Evolutionary conservation across 2,329 filamentous ascomycete genomes (phyloP).

Genomic region (Diaporthe vexans): DNA sequence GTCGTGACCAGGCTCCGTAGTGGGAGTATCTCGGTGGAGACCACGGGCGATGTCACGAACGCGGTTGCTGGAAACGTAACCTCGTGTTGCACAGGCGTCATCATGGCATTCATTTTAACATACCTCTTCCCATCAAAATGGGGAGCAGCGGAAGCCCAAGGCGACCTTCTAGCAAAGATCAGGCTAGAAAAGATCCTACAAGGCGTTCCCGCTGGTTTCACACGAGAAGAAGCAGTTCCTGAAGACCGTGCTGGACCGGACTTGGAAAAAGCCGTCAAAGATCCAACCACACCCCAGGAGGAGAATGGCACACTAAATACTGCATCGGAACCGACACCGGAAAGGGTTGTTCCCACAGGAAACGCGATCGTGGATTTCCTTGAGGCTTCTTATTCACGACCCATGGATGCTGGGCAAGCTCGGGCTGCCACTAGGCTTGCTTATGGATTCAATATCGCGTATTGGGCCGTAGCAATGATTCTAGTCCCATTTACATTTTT

Average conservation of each 20-base stretch:
- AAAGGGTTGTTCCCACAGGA: constrained; percentile 49
- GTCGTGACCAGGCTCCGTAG: constrained; percentile 52
- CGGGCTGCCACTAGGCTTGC: constrained; percentile 54
- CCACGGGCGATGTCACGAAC: constrained; percentile 54
- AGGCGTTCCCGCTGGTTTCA: constrained; percentile 42
- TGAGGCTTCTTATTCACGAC: constrained; percentile 55
- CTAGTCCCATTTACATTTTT: constrained; percentile 57
- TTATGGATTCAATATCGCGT: constrained; percentile 51
- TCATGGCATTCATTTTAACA: constrained; percentile 52
- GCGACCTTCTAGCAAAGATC: constrained; percentile 44
- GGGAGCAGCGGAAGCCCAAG: constrained; percentile 42
- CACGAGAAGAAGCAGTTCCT: neutral
- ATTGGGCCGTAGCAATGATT: constrained; percentile 53
- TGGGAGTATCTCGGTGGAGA: constrained; percentile 52
- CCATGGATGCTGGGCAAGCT: constrained; percentile 55
- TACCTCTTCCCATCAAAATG: constrained; percentile 51
- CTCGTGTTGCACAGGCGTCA: constrained; percentile 51
- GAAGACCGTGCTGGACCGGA: constrained; percentile 3
- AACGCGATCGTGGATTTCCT: constrained; percentile 60
- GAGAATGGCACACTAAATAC: constrained; percentile 25
- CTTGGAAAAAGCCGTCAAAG: constrained; percentile 38
- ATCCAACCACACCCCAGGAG: neutral
- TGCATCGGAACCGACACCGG: constrained; percentile 44
- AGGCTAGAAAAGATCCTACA: constrained; percentile 49
- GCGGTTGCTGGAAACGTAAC: constrained; percentile 55